Conservation (phyloP, 768 basidiomycete genomes). For the Mrakia gelida region DNA sequence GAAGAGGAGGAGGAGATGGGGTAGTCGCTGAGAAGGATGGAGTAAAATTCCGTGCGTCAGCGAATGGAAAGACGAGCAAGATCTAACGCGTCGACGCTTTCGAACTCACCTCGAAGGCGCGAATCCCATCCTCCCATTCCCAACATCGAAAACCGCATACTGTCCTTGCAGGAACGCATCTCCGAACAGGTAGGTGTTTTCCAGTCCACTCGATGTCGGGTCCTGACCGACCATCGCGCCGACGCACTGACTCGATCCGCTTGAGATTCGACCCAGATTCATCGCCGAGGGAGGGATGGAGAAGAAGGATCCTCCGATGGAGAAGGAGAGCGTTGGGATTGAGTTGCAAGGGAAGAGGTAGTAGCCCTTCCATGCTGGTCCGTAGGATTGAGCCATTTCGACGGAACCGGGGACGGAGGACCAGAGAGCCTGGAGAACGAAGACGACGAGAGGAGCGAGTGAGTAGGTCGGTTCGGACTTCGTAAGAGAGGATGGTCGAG, state of each 20-base stretch:
- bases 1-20: too few relatives aligned
- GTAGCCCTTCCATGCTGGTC: neutral
- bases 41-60: too few relatives aligned
- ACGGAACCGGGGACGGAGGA: neutral
- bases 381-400: conserved; percentile 1
- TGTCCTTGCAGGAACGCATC: conserved; percentile 15
- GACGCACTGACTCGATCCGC: neutral
- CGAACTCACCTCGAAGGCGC: neutral
- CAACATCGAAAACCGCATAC: conserved; percentile 3
- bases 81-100: too few relatives aligned
- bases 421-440: neutral
- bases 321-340: neutral
- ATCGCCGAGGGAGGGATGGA: neutral
- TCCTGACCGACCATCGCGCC: conserved; percentile 11
- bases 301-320: conserved; percentile 10
- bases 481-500: too few relatives aligned
- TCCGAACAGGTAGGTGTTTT: neutral
- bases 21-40: too few relatives aligned
- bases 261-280: conserved; percentile 1
- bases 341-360: conserved; percentile 20
- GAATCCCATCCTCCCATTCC: conserved; percentile 8
- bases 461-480: too few relatives aligned
- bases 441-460: neutral
- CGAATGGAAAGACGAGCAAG: too few relatives aligned
- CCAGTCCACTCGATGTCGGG: neutral